Evolutionary conservation across 352 stramenopile genomes (phyloP), one percentile per base, ranked within the genome.

Genomic region (Aphanomyces stellatus): DNA sequence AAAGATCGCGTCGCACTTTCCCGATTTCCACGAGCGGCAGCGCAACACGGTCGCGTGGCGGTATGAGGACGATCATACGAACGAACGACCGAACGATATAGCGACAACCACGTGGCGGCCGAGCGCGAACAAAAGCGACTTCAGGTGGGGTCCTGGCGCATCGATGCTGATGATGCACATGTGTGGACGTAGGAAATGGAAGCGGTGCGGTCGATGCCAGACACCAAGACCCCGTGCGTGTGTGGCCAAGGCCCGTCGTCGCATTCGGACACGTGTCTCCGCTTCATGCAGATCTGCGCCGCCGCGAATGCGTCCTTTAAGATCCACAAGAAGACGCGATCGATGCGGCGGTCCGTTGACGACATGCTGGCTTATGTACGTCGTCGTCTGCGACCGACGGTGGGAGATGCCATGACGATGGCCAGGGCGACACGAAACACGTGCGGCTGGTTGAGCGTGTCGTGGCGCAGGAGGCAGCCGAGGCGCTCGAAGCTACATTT

Each of bases 331-430:
- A 55, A 57, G 33, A 67, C 60, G 3, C 46, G 37, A 11, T 25
- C 46, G 3, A 67, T 67, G 60, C 48, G 48, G 42, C 60, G 60
- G 10, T 57, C 37, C 22, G 60, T 67, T 19, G 60, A 67, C 33
- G 60, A 67, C 49, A 67, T 67, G 60, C 49, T 67, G 4, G 60
- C 60, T 27, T 67, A 67, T 48, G 60, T 67, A 41, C 57, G 59
- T 51, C 25, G 35, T 24, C 10, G 56, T 55, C 10, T 46, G 8
- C 25, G 27, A 19, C 53, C 2, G 15, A 42, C 53, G 3, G n/a
- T n/a, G n/a, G n/a, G n/a, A n/a, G 37, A 46, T 2, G 10, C 22
- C 17, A 22, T 19, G 3, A 40, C 10, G 19, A 19, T 24, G 6
- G 17, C 6, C 37, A 67, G 60, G 60, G 37, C 1, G 37, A 57